A percentile compares a stretch with the other conserved stretches of the same genome.
phyloP scores from a whole-genome alignment of 352 stramenopile species.

The Phytophthora kernoviae region DNA sequence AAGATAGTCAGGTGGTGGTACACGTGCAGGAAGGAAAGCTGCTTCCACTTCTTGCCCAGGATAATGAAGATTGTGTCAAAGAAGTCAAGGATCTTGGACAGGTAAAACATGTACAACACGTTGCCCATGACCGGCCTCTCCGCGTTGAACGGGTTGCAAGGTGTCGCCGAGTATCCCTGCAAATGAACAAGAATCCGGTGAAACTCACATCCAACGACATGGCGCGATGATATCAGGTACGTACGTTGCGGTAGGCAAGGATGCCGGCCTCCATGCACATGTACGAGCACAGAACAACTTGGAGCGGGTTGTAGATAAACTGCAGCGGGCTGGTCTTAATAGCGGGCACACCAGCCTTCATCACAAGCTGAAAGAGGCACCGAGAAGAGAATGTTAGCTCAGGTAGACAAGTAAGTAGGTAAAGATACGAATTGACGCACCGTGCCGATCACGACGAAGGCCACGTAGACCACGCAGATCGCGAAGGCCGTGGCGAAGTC shows the following conservation, averaged over 20 bases:
- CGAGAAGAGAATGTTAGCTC: not conserved
- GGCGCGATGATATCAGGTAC: constrained; percentile 4
- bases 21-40: constrained; percentile 97
- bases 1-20: constrained; percentile 99
- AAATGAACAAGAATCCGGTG: constrained; percentile 10
- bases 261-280: constrained; percentile 95
- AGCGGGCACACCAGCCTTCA: constrained; percentile 73
- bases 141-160: constrained; percentile 92
- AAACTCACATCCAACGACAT: constrained; percentile 1
- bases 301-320: constrained; percentile 97
- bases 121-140: constrained; percentile 93
- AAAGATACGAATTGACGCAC: constrained; percentile 11
- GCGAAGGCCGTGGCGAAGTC: constrained; percentile 66
- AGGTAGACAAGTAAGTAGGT: not conserved
- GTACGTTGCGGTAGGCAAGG: constrained; percentile 90
- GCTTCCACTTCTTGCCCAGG: constrained; percentile 97
- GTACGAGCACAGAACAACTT: constrained; percentile 97
- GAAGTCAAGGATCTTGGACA: constrained; percentile 96
- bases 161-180: constrained; percentile 86
- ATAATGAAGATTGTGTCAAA: constrained; percentile 98
- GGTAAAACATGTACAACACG: constrained; percentile 98
- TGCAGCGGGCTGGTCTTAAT: constrained; percentile 88
- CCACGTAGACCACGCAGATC: constrained; percentile 63
- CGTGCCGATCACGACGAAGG: constrained; percentile 75
- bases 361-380: constrained; percentile 40